Conservation (phyloP, 352 stramenopile genomes). For the Halophytophthora polymorphica region DNA sequence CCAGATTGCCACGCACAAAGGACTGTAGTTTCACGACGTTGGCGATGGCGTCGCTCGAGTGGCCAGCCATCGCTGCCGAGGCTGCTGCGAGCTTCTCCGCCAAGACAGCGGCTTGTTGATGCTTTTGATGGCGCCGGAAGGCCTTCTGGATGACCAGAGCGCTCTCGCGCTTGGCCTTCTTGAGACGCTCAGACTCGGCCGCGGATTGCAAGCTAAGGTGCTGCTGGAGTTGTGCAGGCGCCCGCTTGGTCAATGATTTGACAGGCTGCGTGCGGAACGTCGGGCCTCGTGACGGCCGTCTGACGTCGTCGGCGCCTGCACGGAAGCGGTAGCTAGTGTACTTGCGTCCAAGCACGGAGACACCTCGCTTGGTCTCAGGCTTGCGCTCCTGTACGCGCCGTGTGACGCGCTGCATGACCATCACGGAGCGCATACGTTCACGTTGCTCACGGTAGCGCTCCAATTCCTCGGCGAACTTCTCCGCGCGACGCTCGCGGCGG, state of each 20-base stretch:
- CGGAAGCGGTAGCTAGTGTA: conserved; percentile 19
- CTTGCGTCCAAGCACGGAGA: conserved; percentile 7
- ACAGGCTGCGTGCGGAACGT: too few relatives aligned
- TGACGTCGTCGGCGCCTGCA: background rate
- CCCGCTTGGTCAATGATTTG: background rate
- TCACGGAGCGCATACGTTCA: conserved; percentile 22
- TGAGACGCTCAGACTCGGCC: conserved; percentile 2
- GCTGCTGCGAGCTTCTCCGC: background rate
- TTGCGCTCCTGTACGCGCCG: conserved; percentile 4
- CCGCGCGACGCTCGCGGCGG: conserved; percentile 18
- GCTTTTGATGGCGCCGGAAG: conserved; percentile 31
- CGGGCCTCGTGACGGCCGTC: too few relatives aligned
- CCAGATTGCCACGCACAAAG: conserved; percentile 41
- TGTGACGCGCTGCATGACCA: conserved; percentile 27
- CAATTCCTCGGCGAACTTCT: conserved; percentile 27
- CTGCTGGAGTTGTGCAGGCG: too few relatives aligned
- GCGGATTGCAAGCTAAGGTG: background rate
- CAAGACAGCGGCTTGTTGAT: conserved; percentile 11
- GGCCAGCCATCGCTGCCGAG: conserved; percentile 4
- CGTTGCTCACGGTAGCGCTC: conserved; percentile 29
- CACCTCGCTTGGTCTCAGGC: conserved; percentile 2
- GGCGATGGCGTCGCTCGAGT: conserved; percentile 20
- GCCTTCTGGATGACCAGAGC: conserved; percentile 38
- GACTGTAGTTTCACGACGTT: conserved; percentile 53
- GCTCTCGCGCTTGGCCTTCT: conserved; percentile 17